Evolutionary conservation across 768 basidiomycete genomes (phyloP), one percentile per base, ranked within the genome.

Genomic region (Leccinum boreale): DNA sequence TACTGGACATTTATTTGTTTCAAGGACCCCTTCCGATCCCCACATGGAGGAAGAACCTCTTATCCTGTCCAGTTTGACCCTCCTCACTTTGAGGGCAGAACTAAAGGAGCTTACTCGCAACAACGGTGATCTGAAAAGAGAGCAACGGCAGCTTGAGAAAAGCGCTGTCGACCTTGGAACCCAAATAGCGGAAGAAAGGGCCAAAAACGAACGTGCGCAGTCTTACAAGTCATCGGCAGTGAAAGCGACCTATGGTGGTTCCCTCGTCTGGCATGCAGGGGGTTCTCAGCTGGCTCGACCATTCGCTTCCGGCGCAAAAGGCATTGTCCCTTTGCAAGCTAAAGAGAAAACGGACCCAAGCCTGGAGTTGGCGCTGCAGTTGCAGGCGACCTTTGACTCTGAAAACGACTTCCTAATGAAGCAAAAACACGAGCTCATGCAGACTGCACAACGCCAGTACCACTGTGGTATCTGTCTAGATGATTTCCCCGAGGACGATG

Each of bases 391-490:
- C 24, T 79, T 74, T 53, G 77, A 81, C 48, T 68, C 70, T 11
- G 82, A 84, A 67, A 65, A 80, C 53, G 50, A 58, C 0, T 58
- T 58, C 2, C 69, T 83, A 28, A 52, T 66, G 5, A 60, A 52
- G 3, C 76, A 83, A 58, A 62, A 63, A 23, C 52, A 60, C 4
- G 63, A 65, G 1, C 73, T 81, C 4, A 52, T 64, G 24, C 65
- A 48, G 11, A 55, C 57, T 4, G 65, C 63, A 3, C 80, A 78
- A 52, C 70, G 64, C 10, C 70, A 60, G 24, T 85, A 84, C 60
- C 70, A 78, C 39, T 89, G 86, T 59, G 75, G 76, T 9, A 67
- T 87, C 44, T 89, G 86, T 67, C 67, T 81, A 50, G 86, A 88
- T 9, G 65, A 74, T 23, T 71, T 73, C 49, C 73, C 77, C 0